These are phyloP conservation scores for Irpex lacteus DNA, from an alignment of 1,284 basidiomycete species.

Conservation along the genomic window DNA sequence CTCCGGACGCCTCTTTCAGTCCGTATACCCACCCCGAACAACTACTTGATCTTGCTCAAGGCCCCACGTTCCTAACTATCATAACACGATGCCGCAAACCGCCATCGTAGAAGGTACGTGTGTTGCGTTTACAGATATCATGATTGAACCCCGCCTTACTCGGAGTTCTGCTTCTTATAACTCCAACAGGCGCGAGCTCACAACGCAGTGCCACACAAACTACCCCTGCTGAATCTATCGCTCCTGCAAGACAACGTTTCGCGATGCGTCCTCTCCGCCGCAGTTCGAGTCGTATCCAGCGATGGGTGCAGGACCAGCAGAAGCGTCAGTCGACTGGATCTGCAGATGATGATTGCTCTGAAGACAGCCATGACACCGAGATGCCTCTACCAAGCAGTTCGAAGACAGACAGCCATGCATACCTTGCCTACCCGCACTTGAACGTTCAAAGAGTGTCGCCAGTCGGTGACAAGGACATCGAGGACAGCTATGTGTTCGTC, in stretches of 20 bases:
- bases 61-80: not conserved
- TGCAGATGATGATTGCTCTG: constrained; percentile 3
- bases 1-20: not conserved
- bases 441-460: not conserved
- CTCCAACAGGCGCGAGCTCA: constrained; percentile 5
- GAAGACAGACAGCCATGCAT: constrained; percentile 36
- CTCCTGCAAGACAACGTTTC: constrained; percentile 16
- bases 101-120: constrained; percentile 11
- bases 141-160: not conserved
- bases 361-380: constrained; percentile 24
- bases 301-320: constrained; percentile 69
- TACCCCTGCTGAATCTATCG: constrained; percentile 12
- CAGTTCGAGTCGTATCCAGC: constrained; percentile 60
- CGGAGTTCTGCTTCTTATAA: constrained; percentile 1
- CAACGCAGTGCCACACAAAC: constrained; percentile 19
- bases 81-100: constrained; percentile 2
- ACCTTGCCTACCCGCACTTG: constrained; percentile 46
- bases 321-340: constrained; percentile 12
- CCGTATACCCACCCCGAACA: not conserved
- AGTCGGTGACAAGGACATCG: constrained; percentile 27
- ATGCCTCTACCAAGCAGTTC: constrained; percentile 20
- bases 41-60: not conserved
- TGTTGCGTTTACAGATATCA: constrained; percentile 1
- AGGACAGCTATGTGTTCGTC: constrained; percentile 57
- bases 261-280: constrained; percentile 28